Percentiles rank a stretch among this genome's conserved stretches.
Evolutionary conservation across 192 early-diverging fungal genomes (phyloP).

Genomic region (Fimicolochytrium jonesii): DNA sequence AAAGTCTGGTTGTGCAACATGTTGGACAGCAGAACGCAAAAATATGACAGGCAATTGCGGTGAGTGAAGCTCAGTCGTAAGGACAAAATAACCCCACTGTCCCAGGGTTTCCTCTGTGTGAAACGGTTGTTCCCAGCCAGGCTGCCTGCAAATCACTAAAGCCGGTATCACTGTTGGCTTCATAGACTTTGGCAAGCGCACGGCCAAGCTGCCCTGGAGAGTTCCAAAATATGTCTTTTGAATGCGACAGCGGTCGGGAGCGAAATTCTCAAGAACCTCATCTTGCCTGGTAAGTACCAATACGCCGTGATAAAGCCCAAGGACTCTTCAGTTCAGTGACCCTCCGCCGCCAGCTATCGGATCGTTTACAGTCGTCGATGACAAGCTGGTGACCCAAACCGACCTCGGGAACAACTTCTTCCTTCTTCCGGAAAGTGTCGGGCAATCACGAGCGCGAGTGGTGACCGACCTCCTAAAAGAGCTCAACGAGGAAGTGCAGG

Average conservation of each 20-base stretch:
- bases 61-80: too few relatives aligned
- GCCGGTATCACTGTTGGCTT: too few relatives aligned
- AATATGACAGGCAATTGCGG: slow-evolving; percentile 86
- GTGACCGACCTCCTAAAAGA: slow-evolving; percentile 67
- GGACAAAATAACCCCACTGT: too few relatives aligned
- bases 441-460: slow-evolving; percentile 59
- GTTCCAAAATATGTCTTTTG: slow-evolving; percentile 76
- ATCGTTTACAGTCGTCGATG: slow-evolving; percentile 81
- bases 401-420: slow-evolving; percentile 93
- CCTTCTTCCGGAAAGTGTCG: slow-evolving; percentile 61
- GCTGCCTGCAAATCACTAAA: neutral
- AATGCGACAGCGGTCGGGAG: slow-evolving; percentile 80
- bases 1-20: too few relatives aligned
- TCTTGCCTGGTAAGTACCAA: slow-evolving; percentile 76
- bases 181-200: slow-evolving; percentile 91
- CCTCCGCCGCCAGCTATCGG: slow-evolving; percentile 68
- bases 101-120: too few relatives aligned
- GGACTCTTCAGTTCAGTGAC: neutral
- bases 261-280: slow-evolving; percentile 91
- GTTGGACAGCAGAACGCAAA: slow-evolving; percentile 58
- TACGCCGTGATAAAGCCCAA: neutral
- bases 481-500: slow-evolving; percentile 83
- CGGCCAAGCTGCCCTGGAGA: slow-evolving; percentile 85
- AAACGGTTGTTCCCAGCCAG: too few relatives aligned
- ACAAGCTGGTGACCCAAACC: slow-evolving; percentile 51